phyloP scores from a whole-genome alignment of 2,329 filamentous ascomycete species.

The Ophiostoma novo-ulmi region DNA sequence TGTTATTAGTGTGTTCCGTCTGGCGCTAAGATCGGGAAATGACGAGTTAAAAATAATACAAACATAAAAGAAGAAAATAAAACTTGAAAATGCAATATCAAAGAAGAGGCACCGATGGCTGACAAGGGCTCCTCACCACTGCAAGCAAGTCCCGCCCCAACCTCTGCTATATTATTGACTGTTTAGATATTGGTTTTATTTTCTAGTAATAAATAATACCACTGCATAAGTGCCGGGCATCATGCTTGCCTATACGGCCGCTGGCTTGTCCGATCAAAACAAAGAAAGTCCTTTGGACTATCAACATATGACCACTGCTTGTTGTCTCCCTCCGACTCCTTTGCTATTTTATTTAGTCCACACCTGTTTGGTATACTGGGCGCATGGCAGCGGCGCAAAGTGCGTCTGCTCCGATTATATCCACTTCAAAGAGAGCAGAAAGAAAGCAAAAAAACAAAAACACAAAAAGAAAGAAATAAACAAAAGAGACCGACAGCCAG shows the following conservation, averaged over 20 bases:
- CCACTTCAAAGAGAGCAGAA: background rate
- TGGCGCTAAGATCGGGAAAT: background rate
- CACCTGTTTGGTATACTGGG: background rate
- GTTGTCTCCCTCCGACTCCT: background rate
- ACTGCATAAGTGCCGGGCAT: background rate
- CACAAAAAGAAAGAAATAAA: background rate
- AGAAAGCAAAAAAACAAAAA: background rate
- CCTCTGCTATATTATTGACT: no score
- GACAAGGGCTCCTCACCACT: background rate
- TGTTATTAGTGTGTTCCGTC: background rate
- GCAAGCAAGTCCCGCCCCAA: background rate
- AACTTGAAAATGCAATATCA: background rate
- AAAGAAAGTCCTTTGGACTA: background rate
- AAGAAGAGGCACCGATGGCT: background rate
- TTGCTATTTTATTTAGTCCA: background rate
- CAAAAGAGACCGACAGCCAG: no score
- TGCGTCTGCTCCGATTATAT: background rate
- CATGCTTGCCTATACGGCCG: background rate
- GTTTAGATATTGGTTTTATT: background rate
- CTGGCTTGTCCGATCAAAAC: background rate
- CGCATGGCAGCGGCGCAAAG: background rate
- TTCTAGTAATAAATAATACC: background rate
- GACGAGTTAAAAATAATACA: background rate
- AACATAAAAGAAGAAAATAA: slow-evolving; percentile 37
- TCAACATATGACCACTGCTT: background rate